Base-by-base conservation (phyloP, 2,329 filamentous ascomycete genomes). In the Dothiorella sarmentorum region DNA sequence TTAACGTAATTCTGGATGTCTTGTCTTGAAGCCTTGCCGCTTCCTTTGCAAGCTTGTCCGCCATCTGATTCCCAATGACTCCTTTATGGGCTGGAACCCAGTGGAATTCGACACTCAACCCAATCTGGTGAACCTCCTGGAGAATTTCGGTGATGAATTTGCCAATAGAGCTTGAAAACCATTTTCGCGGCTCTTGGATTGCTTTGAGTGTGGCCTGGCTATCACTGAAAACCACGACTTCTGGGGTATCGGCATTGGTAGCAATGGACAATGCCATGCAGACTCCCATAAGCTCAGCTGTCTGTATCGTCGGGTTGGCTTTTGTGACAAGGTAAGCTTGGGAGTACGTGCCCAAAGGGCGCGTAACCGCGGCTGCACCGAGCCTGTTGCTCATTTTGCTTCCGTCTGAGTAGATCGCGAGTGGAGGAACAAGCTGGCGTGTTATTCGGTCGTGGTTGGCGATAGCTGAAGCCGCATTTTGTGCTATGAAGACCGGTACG, bases 271-370 rank as follows among this genome's bases (percentile, higher is more conserved):
- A 7, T 20, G 45, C 45, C 45, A 49, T 49, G 27, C 17, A 49
- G n/a, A 49, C 13, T 33, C 27, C 45, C 20, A 49, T 35, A n/a
- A 49, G 45, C 45, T 49, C 45, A 20, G 45, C 45, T 20, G n/a
- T 35, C 2, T 22, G 10, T 49, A 24, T 22, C 6, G 0, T 15
- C 7, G 4, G 17, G 17, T 9, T 3, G 15, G 17, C 11, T 11
- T 35, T 22, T 15, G 17, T 13, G 17, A 33, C 45, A 11, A 49
- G 31, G 27, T 35, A 49, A 11, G 45, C 45, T 22, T 49, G 45
- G 10, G 26, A 31, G 27, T 18, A 20, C 15, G 4, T 35, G 10
- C 18, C 27, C 17, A 33, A 10, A n/a, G 45, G 7, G 35, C 7
- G 26, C 2, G 27, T 17, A 20, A 49, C n/a, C 1, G 29, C 45